These are phyloP conservation scores for Santalum album DNA, from an alignment of 164 flowering plant species.

Conservation along the genomic window DNA sequence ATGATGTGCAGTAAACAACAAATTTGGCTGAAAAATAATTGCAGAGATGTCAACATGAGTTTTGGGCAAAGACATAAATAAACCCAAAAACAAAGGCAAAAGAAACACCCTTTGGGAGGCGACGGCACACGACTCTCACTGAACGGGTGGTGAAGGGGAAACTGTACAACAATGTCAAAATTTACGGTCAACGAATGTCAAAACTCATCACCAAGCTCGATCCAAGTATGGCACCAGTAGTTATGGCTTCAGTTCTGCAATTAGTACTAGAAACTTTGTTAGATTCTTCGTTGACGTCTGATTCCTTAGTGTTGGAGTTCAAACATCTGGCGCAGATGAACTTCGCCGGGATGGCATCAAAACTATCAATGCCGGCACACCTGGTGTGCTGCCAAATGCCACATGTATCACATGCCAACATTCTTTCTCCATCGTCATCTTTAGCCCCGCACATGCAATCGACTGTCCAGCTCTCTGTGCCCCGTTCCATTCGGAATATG, in stretches of 20 bases:
- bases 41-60: no score
- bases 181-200: background rate
- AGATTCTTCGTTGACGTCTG: background rate
- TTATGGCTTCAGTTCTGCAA: background rate
- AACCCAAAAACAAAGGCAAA: no score
- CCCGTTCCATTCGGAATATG: constrained; percentile 63
- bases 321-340: constrained; percentile 47
- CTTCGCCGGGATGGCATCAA: constrained; percentile 43
- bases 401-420: constrained; percentile 77
- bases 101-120: no score
- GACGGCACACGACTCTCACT: no score
- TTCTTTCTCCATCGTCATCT: constrained; percentile 91
- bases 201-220: background rate
- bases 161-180: background rate
- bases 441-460: constrained; percentile 72
- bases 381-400: constrained; percentile 84
- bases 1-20: no score
- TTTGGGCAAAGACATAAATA: no score
- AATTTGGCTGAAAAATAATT: no score
- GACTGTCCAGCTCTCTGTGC: constrained; percentile 66
- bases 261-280: background rate
- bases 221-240: background rate
- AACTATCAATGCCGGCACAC: constrained; percentile 54
- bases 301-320: background rate
- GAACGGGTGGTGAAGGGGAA: background rate